Evolutionary conservation across 495 filamentous ascomycete species (phyloP).

Genomic region (Clavariopsis aquatica): DNA sequence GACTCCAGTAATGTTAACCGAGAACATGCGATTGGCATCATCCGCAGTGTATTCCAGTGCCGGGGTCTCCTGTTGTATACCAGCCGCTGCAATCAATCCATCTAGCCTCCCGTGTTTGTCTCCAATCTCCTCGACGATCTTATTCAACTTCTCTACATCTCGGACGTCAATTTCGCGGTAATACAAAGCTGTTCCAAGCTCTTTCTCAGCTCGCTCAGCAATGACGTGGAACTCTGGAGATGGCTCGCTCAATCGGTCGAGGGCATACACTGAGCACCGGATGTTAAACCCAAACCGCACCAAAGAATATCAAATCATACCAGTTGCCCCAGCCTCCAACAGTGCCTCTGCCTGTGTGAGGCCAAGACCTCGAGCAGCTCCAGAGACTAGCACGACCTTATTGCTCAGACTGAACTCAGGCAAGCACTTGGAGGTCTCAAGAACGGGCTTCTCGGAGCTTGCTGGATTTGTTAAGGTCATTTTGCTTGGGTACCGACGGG

Average conservation of each 20-base stretch:
- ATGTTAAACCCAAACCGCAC: not conserved
- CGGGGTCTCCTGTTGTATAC: slow-evolving; percentile 37
- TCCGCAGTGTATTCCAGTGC: slow-evolving; percentile 61
- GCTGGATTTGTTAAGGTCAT: no score
- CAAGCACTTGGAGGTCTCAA: slow-evolving; percentile 44
- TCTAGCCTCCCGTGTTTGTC: slow-evolving; percentile 71
- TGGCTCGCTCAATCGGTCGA: slow-evolving; percentile 57
- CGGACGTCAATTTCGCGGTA: slow-evolving; percentile 87
- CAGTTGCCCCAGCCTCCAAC: slow-evolving; percentile 75
- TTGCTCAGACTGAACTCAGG: slow-evolving; percentile 78
- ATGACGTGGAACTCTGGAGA: slow-evolving; percentile 63
- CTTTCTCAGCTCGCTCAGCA: slow-evolving; percentile 61
- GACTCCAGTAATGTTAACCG: slow-evolving; percentile 75
- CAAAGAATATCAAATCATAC: slow-evolving; percentile 27
- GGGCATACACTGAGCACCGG: slow-evolving; percentile 55
- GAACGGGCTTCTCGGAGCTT: slow-evolving; percentile 6
- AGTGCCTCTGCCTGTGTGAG: slow-evolving; percentile 76
- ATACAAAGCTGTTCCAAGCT: slow-evolving; percentile 67
- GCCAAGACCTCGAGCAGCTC: slow-evolving; percentile 76
- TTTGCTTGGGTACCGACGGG: no score
- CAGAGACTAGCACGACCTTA: slow-evolving; percentile 77
- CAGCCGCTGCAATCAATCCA: slow-evolving; percentile 71
- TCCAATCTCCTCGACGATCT: slow-evolving; percentile 67
- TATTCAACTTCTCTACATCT: slow-evolving; percentile 68
- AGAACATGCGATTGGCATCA: slow-evolving; percentile 72